A percentile compares a stretch with the other conserved stretches of the same genome.
Evolutionary conservation across 768 basidiomycete species (phyloP).

Genomic region (Kwoniella pini): DNA sequence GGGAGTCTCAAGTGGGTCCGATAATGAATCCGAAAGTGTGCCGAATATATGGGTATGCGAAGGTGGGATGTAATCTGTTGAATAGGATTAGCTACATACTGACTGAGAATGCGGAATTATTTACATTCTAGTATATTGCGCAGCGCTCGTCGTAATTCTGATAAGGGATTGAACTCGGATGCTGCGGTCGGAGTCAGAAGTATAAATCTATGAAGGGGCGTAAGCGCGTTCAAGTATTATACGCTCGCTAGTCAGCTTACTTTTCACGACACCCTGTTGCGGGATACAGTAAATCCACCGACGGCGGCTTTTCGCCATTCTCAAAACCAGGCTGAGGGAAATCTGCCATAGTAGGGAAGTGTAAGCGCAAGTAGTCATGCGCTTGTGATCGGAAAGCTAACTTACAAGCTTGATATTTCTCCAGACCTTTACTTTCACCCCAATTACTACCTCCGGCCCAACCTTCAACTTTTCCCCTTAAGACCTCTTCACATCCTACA

Average conservation of each 20-base stretch:
- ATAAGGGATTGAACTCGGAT: slow-evolving; percentile 48
- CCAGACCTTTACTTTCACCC: slow-evolving; percentile 26
- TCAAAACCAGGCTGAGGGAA: slow-evolving; percentile 50
- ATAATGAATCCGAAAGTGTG: slow-evolving; percentile 26
- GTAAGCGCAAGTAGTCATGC: too few relatives aligned
- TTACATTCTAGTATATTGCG: slow-evolving; percentile 46
- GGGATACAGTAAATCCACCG: slow-evolving; percentile 48
- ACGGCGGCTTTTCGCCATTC: slow-evolving; percentile 39
- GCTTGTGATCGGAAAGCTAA: too few relatives aligned
- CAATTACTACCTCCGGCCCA: slow-evolving; percentile 25
- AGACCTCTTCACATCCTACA: slow-evolving; percentile 29
- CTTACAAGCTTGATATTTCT: slow-evolving; percentile 47
- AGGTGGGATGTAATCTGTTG: slow-evolving; percentile 50
- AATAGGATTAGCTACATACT: too few relatives aligned
- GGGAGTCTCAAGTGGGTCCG: slow-evolving; percentile 24
- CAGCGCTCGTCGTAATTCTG: slow-evolving; percentile 41
- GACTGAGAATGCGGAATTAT: slow-evolving; percentile 7
- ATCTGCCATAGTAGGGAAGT: too few relatives aligned
- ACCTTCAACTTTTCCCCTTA: slow-evolving; percentile 29
- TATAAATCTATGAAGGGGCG: too few relatives aligned
- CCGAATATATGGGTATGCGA: slow-evolving; percentile 45
- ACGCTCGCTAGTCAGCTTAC: too few relatives aligned
- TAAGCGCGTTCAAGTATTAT: too few relatives aligned
- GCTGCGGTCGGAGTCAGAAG: slow-evolving; percentile 37
- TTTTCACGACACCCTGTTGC: slow-evolving; percentile 47